Base-by-base conservation (phyloP, 2,329 filamentous ascomycete genomes). In the Didymella exigua region DNA sequence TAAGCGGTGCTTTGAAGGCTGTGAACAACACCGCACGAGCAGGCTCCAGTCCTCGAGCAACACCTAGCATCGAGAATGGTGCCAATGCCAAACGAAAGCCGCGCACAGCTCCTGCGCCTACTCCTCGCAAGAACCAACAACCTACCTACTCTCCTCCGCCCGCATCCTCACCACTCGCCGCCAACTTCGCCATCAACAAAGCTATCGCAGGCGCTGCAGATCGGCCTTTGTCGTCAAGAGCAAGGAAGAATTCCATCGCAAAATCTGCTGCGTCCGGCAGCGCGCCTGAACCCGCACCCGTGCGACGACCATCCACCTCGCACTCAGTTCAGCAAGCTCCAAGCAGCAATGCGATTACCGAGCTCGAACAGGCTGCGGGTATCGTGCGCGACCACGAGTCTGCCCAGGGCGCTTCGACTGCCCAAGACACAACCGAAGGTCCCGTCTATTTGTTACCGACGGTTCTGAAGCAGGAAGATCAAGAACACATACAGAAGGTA, bases 141-240 rank as follows among this genome's bases (percentile, higher is more conserved):
- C 64, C 77, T 79, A 82, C 81, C 54, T 83, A 86, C 66, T 90
- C 90, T 1, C 86, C 89, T 16, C 87, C 87, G 2, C 79, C 88
- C 60, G 84, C 86, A n/a, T 88, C 91, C 1, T 93, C 92, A 1
- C 90, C 91, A 16, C 82, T 92, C 41, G 80, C 90, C 42, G 83
- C 85, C 43, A 84, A 82, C n/a, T 84, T 91, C 54, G 75, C 77
- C 52, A 64, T 76, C 34, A 82, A 85, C 23, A 89, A 91, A 63
- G 78, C 81, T 6, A 66, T 76, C 61, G 75, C 73, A 48, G 63
- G 60, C 33, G 60, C 61, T 23, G 47, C 79, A 72, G 63, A 85
- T 54, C 84, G 88, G 37, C 87, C 90, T 11, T 81, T 84, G 45
- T 87, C 88, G 5, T 86, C 89, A 5, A 86, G 91, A 62, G 85